Base-by-base conservation (phyloP, 441 rosid species). In the Pelargonium fulgidum region DNA sequence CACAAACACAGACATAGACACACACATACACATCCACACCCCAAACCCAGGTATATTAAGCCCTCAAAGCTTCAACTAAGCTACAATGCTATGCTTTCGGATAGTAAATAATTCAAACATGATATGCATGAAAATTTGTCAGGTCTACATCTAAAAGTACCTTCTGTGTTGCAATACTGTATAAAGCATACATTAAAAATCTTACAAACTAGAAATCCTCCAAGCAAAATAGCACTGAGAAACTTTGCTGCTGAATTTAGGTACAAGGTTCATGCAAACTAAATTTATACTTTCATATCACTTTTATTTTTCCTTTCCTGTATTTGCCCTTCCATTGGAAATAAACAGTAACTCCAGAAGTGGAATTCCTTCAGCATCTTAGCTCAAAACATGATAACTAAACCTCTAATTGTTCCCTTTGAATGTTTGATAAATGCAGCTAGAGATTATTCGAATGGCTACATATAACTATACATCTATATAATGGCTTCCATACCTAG, bases 371-470 rank as follows among this genome's bases (percentile, higher is more conserved):
- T 19, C 8, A 66, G 67, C 41, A 10, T 54, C 17, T 26, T 24
- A 72, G 62, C 36, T 11, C 19, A 9, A 39, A 39, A 39, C 17
- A 36, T 36, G 56, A 16, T 16, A 58, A 20, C 26, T 58, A 16
- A 58, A 58, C 62, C 12, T 19, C 62, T 58, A 58, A 4, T 19
- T 19, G 24, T 58, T 19, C 7, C 12, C 62, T 24, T 16, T 58
- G 9, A 61, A 52, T 52, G 20, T 52, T 17, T 52, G 59, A 16
- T 16, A 52, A n/a, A 52, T 16, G 59, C 59, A 52, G 20, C 59
- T 7, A 52, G 59, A 52, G 65, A 16, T 70, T 10, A 42, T 26
- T 58, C 62, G 70, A 62, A 65, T 52, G 59, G 59, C 59, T 52
- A 52, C 59, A 6, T 16, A 16, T 52, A n/a, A 14, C 16, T 48